These are phyloP conservation scores for Jaminaea rosea DNA, from an alignment of 1,284 basidiomycete genomes.

Conservation along the genomic window DNA sequence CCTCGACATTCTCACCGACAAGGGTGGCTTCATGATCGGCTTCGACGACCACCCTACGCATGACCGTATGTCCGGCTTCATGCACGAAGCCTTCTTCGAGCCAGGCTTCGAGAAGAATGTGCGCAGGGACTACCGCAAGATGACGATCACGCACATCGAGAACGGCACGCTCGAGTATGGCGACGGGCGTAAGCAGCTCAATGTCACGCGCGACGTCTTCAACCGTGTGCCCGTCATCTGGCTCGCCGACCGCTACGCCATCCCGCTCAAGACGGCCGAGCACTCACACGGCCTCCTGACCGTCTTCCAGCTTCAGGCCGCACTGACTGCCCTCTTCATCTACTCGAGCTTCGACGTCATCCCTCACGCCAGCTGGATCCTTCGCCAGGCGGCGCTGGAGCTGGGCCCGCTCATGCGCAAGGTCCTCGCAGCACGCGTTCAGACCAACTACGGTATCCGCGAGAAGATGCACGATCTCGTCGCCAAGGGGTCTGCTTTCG, in stretches of 20 bases:
- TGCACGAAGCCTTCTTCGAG: slow-evolving; percentile 11
- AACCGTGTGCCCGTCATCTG: slow-evolving; percentile 60
- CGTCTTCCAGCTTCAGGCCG: slow-evolving; percentile 4
- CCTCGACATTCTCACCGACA: slow-evolving; percentile 1
- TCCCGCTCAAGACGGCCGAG: slow-evolving; percentile 59
- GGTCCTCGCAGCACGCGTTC: slow-evolving; percentile 12
- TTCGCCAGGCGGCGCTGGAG: slow-evolving; percentile 8
- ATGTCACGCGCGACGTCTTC: slow-evolving; percentile 64
- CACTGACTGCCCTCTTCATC: slow-evolving; percentile 13
- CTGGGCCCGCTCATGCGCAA: slow-evolving; percentile 2
- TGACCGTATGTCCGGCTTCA: slow-evolving; percentile 3
- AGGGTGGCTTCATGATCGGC: slow-evolving; percentile 12
- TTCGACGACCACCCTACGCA: slow-evolving; percentile 9
- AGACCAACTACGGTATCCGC: slow-evolving; percentile 7
- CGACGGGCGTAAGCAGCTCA: slow-evolving; percentile 55
- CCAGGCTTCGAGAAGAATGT: slow-evolving; percentile 12
- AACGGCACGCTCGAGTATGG: slow-evolving; percentile 55
- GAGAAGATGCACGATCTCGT: slow-evolving; percentile 12
- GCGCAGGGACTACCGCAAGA: slow-evolving; percentile 33
- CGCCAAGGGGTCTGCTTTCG: slow-evolving; percentile 15
- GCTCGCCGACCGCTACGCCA: slow-evolving; percentile 47
- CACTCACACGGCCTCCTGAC: slow-evolving; percentile 57
- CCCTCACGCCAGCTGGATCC: slow-evolving; percentile 49
- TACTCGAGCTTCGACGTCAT: slow-evolving; percentile 51
- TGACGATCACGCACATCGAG: slow-evolving; percentile 56